Evolutionary conservation across 148 eudicot genomes (phyloP).

Genomic region (Rhododendron simsii): DNA sequence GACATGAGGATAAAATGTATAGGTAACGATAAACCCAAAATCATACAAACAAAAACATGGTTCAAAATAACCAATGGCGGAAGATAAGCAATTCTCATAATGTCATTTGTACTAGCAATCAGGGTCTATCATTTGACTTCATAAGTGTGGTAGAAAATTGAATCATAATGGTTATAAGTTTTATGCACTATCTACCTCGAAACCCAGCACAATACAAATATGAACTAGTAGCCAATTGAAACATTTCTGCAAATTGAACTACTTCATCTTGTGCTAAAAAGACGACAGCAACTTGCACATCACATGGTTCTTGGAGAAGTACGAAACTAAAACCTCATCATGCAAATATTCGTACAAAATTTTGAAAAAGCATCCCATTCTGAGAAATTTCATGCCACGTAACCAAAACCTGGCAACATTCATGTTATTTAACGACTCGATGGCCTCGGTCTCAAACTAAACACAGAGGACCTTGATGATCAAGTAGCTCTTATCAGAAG

Average conservation of each 20-base stretch:
- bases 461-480: background rate
- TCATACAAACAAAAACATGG: background rate
- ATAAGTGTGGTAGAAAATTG: background rate
- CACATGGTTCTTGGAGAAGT: background rate
- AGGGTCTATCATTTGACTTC: background rate
- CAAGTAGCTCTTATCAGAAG: background rate
- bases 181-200: background rate
- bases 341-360: background rate
- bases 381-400: background rate
- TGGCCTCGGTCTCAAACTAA: background rate
- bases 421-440: background rate
- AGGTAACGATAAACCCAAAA: background rate
- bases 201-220: background rate
- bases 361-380: background rate
- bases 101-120: background rate
- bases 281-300: background rate
- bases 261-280: background rate
- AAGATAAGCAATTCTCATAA: background rate
- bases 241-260: conserved; percentile 1
- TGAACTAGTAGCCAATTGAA: background rate
- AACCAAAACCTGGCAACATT: background rate
- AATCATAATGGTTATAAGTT: background rate
- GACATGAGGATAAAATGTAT: conserved; percentile 12
- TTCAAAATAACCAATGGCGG: background rate
- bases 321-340: background rate